Conservation (phyloP, 805 yeast species). For the Starmerella bombi region DNA sequence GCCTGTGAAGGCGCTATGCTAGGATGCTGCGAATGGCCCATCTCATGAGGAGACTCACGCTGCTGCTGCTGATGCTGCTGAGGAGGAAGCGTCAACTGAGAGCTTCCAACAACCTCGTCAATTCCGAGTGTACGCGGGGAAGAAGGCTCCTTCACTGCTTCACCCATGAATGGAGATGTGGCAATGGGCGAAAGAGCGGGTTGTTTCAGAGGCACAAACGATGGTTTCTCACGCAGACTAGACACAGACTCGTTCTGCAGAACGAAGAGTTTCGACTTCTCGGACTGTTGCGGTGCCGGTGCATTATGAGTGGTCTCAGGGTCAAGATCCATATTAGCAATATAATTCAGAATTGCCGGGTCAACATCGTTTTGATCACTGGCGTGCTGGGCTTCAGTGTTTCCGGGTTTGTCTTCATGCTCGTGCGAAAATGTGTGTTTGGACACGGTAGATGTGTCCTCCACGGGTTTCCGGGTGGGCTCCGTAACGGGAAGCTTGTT, state of each 20-base stretch:
- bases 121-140: background rate
- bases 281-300: background rate
- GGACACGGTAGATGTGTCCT: too few species aligned
- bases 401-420: too few species aligned
- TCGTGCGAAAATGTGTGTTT: too few species aligned
- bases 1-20: background rate
- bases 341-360: background rate
- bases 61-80: background rate
- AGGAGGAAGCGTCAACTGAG: background rate
- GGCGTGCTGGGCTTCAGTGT: too few species aligned
- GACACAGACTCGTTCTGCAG: constrained; percentile 1
- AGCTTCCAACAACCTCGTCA: background rate
- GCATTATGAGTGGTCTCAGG: background rate
- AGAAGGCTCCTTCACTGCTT: constrained; percentile 1
- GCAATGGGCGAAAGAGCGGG: constrained; percentile 10
- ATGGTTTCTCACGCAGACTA: constrained; percentile 5
- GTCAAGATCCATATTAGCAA: background rate
- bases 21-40: background rate
- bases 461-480: too few species aligned
- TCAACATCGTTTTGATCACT: background rate
- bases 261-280: background rate
- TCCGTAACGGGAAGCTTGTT: too few species aligned
- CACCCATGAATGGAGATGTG: constrained; percentile 7
- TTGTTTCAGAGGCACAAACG: constrained; percentile 3
- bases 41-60: background rate